These are phyloP conservation scores for Metarhizium brunneum DNA, from an alignment of 2,329 filamentous ascomycete species.

Conservation along the genomic window DNA sequence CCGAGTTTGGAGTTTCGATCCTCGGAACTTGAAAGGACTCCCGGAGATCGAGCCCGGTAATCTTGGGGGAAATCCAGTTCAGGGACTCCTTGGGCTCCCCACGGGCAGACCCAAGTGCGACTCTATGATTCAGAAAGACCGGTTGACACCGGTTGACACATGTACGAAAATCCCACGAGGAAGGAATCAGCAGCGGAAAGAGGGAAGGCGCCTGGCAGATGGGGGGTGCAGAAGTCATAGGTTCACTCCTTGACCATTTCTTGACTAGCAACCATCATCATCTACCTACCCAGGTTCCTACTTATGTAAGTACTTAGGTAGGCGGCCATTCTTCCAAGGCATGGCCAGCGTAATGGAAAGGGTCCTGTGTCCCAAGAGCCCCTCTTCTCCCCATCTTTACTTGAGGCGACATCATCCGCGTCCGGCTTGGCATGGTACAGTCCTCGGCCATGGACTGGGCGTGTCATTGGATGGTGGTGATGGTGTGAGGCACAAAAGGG, in stretches of 20 bases:
- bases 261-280: no score
- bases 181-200: neutral
- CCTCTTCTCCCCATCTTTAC: neutral
- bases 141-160: neutral
- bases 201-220: neutral
- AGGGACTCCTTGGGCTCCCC: neutral
- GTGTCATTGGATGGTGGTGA: neutral
- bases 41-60: constrained; percentile 9
- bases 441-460: neutral
- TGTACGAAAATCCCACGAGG: neutral
- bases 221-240: no score
- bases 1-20: constrained; percentile 8
- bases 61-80: neutral
- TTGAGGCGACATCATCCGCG: neutral
- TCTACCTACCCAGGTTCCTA: no score
- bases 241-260: no score
- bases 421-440: neutral
- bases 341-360: no score
- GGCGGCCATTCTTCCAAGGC: no score
- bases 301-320: no score
- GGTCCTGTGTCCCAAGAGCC: no score
- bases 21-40: constrained; percentile 4
- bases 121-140: neutral
- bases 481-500: neutral
- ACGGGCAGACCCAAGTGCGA: neutral